Evolutionary conservation across 2,329 filamentous ascomycete species (phyloP).

Genomic region (Erysiphe pulchra): DNA sequence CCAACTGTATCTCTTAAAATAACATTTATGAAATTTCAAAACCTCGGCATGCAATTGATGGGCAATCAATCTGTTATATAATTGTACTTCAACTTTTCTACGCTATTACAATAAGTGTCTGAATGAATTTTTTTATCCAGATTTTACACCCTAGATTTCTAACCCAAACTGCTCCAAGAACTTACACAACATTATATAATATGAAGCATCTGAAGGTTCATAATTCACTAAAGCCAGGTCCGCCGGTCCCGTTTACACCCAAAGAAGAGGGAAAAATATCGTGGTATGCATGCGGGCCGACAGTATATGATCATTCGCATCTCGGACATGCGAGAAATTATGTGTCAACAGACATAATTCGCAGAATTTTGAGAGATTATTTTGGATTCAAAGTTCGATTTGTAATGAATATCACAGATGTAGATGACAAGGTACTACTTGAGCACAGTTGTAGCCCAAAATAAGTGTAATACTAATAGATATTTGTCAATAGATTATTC

Average conservation of each 20-base stretch:
- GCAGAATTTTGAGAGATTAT: constrained; percentile 40
- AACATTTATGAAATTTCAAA: too few species aligned
- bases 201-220: constrained; percentile 12
- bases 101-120: too few species aligned
- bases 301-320: constrained; percentile 43
- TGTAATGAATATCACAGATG: constrained; percentile 50
- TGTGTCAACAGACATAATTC: constrained; percentile 45
- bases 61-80: too few species aligned
- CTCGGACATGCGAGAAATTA: constrained; percentile 45
- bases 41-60: too few species aligned
- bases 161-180: too few species aligned
- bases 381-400: constrained; percentile 42
- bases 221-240: constrained; percentile 12
- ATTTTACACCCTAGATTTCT: too few species aligned
- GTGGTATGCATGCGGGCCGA: constrained; percentile 52
- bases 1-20: too few species aligned
- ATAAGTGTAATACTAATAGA: not conserved
- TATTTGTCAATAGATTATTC: constrained; percentile 27
- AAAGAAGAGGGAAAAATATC: constrained; percentile 14
- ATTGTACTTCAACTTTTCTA: too few species aligned
- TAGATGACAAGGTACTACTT: constrained; percentile 28
- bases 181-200: too few species aligned
- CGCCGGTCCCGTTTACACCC: constrained; percentile 10
- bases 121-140: too few species aligned
- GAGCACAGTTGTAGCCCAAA: not conserved